Base-by-base conservation (phyloP, 805 yeast genomes). In the Kregervanrija fluxuum region DNA sequence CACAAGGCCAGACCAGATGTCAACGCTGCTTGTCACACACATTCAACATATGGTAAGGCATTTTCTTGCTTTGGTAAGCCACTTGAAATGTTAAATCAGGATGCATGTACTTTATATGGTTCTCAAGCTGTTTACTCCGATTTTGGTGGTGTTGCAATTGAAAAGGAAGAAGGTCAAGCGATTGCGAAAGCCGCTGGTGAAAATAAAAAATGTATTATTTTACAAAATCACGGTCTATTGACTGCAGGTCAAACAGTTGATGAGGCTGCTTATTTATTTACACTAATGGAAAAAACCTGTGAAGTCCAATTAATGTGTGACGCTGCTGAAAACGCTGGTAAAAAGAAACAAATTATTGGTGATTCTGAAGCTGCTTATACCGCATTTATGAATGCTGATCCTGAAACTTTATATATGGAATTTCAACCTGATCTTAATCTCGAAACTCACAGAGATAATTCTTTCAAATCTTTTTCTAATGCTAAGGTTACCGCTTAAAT, bases 121-220 rank as follows among this genome's bases (percentile, higher is more conserved):
- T 66, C 68, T 40, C 93, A 84, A 49, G 62, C 80, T 1, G 89
- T 85, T 3, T 83, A 82, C 62, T 47, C 56, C 14, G 75, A 77
- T 57, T 85, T 84, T 61, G 93, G 93, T 30, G 95, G 95, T 35
- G 85, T 85, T 45, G 95, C 88, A 0, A 53, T 83, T 28, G 85
- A 80, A 52, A 68, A 64, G 16, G 76, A 72, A 41, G 90, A 83
- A 59, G 89, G 89, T 30, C 55, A 60, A 38, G 72, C 70, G 38
- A 72, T 83, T 44, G 88, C 89, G 5, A 60, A 64, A 31, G 80
- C 85, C 1, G 61, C 80, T 30, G 87, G 86, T 8, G 65, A 72
- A 45, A 77, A 76, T 34, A 73, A 74, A 50, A 78, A 73, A 14
- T 71, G 78, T 39, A 33, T 52, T 16, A 79, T 83, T 50, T 65